phyloP scores from a whole-genome alignment of 2,329 filamentous ascomycete species.

The Sporothrix protearum region DNA sequence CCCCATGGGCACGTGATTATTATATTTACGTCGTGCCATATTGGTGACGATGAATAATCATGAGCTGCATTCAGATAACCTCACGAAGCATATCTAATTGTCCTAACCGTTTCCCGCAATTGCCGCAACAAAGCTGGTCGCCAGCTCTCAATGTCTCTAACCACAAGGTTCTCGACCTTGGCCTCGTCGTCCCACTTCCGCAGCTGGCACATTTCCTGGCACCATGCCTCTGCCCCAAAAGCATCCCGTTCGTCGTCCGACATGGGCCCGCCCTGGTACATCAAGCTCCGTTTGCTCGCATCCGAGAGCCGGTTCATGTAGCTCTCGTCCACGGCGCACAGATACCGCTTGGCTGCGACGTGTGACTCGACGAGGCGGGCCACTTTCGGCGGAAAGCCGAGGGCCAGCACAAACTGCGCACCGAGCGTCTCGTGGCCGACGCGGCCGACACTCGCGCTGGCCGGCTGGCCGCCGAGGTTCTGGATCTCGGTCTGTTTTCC shows the following conservation, averaged over 20 bases:
- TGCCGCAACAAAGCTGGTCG: not conserved
- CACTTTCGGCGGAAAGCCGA: conserved; percentile 20
- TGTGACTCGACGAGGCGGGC: conserved; percentile 19
- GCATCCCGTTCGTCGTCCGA: conserved; percentile 6
- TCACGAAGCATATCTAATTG: too few relatives aligned
- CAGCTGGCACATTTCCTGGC: conserved; percentile 20
- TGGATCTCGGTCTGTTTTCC: not conserved
- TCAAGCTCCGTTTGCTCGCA: conserved; percentile 17
- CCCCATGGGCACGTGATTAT: too few relatives aligned
- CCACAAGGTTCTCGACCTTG: conserved; percentile 17
- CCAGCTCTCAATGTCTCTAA: conserved; percentile 12
- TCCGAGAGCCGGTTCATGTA: conserved; percentile 16
- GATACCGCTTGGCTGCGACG: conserved; percentile 18
- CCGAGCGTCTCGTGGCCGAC: conserved; percentile 12
- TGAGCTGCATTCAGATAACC: too few relatives aligned
- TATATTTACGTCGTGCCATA: too few relatives aligned
- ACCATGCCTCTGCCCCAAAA: conserved; percentile 6
- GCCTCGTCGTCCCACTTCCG: conserved; percentile 19
- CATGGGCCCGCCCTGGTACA: conserved; percentile 21
- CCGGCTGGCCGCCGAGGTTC: not conserved
- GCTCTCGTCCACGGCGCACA: conserved; percentile 15
- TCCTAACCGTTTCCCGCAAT: not conserved
- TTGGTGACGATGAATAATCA: too few relatives aligned
- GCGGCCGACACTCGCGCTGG: not conserved
- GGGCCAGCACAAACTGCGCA: conserved; percentile 9